These are phyloP conservation scores for Ceratobasidium sp. DNA, from an alignment of 1,284 basidiomycete genomes.

Conservation along the genomic window DNA sequence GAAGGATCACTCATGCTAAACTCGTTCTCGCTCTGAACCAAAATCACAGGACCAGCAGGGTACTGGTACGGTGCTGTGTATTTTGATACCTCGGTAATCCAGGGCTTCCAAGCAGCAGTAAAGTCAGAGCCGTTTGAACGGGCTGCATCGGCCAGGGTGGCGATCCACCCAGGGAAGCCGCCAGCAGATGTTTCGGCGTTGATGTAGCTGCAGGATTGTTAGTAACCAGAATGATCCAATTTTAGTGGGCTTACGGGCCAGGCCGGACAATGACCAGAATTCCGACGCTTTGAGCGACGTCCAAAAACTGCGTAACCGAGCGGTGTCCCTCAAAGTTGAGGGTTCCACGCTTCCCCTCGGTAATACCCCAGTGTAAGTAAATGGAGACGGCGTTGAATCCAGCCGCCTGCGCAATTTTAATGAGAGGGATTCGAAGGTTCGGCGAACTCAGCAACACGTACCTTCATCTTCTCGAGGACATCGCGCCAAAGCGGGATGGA, in stretches of 20 bases:
- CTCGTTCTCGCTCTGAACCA: conserved; percentile 24
- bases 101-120: conserved; percentile 36
- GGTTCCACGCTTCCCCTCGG: conserved; percentile 17
- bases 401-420: conserved; percentile 13
- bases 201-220: conserved; percentile 26
- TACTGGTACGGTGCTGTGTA: conserved; percentile 45
- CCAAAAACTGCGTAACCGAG: conserved; percentile 31
- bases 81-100: conserved; percentile 22
- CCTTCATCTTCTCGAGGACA: conserved; percentile 38
- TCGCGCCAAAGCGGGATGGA: conserved; percentile 36
- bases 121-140: conserved; percentile 31
- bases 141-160: conserved; percentile 4
- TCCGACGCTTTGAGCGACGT: conserved; percentile 29
- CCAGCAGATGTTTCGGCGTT: conserved; percentile 37
- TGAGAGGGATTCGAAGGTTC: neutral
- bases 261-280: conserved; percentile 37
- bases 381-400: conserved; percentile 38
- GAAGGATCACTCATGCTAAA: conserved; percentile 7
- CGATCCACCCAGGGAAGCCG: conserved; percentile 34
- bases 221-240: neutral
- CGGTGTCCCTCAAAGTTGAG: conserved; percentile 34
- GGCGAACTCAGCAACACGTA: neutral
- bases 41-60: conserved; percentile 30
- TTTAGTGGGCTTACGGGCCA: conserved; percentile 42
- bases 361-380: conserved; percentile 37